These are phyloP conservation scores for Bryoerythrophyllum caledonicum DNA, from an alignment of 225 moss, liverwort and hornwort species.

Conservation along the genomic window DNA sequence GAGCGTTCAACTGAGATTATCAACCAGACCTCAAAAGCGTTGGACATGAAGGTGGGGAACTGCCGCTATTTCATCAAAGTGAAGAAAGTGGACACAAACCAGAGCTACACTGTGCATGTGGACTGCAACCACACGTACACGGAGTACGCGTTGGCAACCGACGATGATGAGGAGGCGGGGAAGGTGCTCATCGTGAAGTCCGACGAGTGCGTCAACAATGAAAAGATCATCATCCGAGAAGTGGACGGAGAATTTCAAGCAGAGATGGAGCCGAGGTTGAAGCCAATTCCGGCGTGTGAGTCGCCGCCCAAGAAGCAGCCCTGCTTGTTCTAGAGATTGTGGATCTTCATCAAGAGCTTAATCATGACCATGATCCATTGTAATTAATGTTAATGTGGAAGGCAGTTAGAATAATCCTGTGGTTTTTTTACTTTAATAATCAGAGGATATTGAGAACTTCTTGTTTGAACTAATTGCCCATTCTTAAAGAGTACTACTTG, in stretches of 20 bases:
- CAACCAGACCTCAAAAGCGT: slow-evolving; percentile 24
- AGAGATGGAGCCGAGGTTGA: slow-evolving; percentile 31
- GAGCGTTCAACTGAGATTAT: slow-evolving; percentile 31
- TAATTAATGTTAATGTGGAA: background rate
- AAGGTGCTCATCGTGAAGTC: slow-evolving; percentile 25
- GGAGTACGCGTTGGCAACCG: slow-evolving; percentile 23
- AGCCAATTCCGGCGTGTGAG: background rate
- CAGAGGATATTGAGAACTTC: too few species aligned
- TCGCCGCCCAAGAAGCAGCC: background rate
- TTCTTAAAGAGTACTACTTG: background rate
- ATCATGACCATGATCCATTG: background rate
- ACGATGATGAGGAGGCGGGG: background rate
- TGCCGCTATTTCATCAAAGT: slow-evolving; percentile 21
- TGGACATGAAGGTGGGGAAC: slow-evolving; percentile 36
- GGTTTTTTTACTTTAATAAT: too few species aligned
- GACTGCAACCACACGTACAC: slow-evolving; percentile 31
- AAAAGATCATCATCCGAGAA: slow-evolving; percentile 33
- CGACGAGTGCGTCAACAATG: slow-evolving; percentile 36
- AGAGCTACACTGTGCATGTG: slow-evolving; percentile 31
- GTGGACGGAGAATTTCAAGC: slow-evolving; percentile 22
- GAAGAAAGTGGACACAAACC: slow-evolving; percentile 23
- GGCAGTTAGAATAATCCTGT: too few species aligned
- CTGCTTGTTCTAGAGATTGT: slow-evolving; percentile 23
- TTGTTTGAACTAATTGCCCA: background rate
- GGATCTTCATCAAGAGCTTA: slow-evolving; percentile 13